Conservation (phyloP, 163 green algal genomes). For the Chlorella variabilis region DNA sequence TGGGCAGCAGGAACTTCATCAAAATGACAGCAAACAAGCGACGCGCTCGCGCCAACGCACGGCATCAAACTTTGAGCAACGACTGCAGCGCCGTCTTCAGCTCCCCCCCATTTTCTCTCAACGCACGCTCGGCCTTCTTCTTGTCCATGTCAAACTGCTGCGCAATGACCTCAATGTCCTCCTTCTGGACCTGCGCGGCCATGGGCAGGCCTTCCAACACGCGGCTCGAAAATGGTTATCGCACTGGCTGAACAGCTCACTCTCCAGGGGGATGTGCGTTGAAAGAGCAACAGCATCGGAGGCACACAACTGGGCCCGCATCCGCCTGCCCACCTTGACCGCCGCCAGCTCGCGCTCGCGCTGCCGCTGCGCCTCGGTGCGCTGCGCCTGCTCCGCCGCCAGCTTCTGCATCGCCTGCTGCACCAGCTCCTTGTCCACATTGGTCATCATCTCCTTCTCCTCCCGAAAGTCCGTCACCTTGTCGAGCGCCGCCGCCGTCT, state of each 20-base stretch:
- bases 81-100: constrained; percentile 39
- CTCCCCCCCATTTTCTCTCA: constrained; percentile 58
- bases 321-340: constrained; percentile 44
- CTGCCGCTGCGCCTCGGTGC: constrained; percentile 64
- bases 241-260: too few species aligned
- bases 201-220: background rate
- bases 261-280: too few species aligned
- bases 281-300: too few species aligned
- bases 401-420: constrained; percentile 72
- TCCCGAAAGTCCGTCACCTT: constrained; percentile 38
- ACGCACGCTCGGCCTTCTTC: constrained; percentile 70
- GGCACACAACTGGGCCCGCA: too few species aligned
- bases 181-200: constrained; percentile 39
- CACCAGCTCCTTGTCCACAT: constrained; percentile 37
- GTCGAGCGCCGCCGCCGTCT: constrained; percentile 70
- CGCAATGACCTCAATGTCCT: constrained; percentile 68
- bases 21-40: too few species aligned
- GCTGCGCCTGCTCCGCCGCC: constrained; percentile 62
- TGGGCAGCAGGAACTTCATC: too few species aligned
- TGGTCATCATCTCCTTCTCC: constrained; percentile 30
- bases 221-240: too few species aligned
- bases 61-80: background rate
- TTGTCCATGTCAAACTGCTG: constrained; percentile 76
- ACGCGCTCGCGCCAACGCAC: too few species aligned
- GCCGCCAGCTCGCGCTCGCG: constrained; percentile 57